Evolutionary conservation across 139 green algal genomes (phyloP).

Genomic region (Dunaliella sp.): DNA sequence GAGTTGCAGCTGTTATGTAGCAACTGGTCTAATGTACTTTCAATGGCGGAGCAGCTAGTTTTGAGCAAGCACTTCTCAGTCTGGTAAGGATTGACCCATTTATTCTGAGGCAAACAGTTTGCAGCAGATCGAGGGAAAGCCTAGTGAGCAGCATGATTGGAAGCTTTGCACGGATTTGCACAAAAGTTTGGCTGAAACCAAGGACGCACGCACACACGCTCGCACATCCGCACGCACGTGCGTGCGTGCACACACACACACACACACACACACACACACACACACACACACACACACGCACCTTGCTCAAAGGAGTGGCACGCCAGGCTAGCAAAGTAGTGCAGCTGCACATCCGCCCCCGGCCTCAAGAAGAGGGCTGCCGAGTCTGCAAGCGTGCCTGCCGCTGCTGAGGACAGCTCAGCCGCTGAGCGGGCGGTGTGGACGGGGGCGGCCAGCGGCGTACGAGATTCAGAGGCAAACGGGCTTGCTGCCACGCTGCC

Average conservation of each 20-base stretch:
- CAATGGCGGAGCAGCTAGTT: no score
- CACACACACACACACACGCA: constrained; percentile 4
- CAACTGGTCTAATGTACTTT: no score
- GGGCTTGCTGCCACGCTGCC: background rate
- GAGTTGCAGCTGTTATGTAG: no score
- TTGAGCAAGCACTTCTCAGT: no score
- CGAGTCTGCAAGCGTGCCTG: background rate
- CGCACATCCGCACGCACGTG: background rate
- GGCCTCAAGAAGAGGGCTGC: background rate
- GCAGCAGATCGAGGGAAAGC: no score
- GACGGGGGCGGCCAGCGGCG: background rate
- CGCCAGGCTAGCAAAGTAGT: background rate
- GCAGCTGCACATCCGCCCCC: background rate
- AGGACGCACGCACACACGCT: constrained; percentile 2
- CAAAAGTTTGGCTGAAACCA: no score
- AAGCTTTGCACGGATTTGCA: no score
- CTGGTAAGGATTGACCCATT: no score
- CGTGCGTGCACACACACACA: background rate
- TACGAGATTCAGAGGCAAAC: background rate
- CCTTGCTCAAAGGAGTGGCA: background rate
- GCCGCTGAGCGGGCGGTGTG: background rate
- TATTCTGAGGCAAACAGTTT: no score
- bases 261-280: background rate
- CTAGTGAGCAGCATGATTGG: no score
- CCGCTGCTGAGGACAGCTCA: background rate